Evolutionary conservation across 208 protist species (phyloP), one percentile per base, ranked within the genome.

Genomic region (Acanthamoeba triangularis): DNA sequence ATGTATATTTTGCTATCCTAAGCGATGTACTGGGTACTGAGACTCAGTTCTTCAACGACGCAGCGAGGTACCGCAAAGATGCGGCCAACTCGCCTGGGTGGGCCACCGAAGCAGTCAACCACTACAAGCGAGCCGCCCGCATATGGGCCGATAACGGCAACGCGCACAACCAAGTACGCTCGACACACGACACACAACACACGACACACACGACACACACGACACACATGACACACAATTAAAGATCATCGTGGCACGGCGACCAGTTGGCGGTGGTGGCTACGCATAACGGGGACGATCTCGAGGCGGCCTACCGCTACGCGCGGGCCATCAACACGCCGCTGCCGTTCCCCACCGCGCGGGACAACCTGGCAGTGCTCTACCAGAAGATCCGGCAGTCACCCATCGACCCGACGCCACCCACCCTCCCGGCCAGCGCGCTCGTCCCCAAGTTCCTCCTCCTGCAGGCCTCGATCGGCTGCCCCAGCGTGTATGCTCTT

Each of bases 341-440:
- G 28, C 28, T 76, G 67, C 67, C 67, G 28, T 76, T 76, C 33
- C 67, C 67, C 14, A 76, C 67, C 30, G 67, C 67, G 30, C 33
- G 14, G 13, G 67, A 76, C 67, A 76, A 76, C 67, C 67, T 76
- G 33, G 67, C 67, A 1, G 67, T 76, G 30, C 67, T 76, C 67
- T 76, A 76, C 67, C 67, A 76, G 67, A 76, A 76, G 67, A 41
- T 76, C 67, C 67, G 67, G 1, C 67, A 76, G 33, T 76, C 67
- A 30, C 30, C 67, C 7, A 8, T 25, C 13, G 67, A 76, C 33
- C 30, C 67, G 14, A 69, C 63, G 33, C 20, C 28, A 1, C 33
- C 67, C 67, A 44, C 33, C 37, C 67, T 41, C 20, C 25, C 30
- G 8, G 35, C 30, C 33, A 41, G 28, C 67, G 33, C 25, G 25